Percentiles rank a stretch among this genome's conserved stretches.
Evolutionary conservation across 2,329 filamentous ascomycete genomes (phyloP).

Genomic region (Pseudopithomyces maydicus): DNA sequence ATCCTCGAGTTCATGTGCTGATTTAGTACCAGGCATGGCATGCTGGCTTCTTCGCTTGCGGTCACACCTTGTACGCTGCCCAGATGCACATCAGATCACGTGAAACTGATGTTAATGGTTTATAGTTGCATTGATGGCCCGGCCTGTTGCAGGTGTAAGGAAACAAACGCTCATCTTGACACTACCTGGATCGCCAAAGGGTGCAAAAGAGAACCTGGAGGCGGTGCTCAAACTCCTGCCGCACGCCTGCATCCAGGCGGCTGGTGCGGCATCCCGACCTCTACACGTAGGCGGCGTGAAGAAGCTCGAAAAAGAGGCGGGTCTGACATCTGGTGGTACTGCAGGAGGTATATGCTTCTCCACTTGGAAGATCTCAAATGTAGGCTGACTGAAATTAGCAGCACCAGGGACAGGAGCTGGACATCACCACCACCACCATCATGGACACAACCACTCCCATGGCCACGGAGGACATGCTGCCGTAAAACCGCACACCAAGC

Average conservation of each 20-base stretch:
- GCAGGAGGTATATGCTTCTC: constrained; percentile 18
- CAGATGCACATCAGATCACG: neutral
- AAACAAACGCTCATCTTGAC: constrained; percentile 84
- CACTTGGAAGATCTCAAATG: neutral
- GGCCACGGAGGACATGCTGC: constrained; percentile 58
- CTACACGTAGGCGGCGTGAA: constrained; percentile 82
- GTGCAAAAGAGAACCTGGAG: constrained; percentile 90
- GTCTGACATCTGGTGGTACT: constrained; percentile 42
- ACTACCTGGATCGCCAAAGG: constrained; percentile 92
- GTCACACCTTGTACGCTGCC: constrained; percentile 82
- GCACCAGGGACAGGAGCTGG: constrained; percentile 35
- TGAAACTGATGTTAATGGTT: constrained; percentile 21
- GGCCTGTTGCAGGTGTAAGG: constrained; percentile 86
- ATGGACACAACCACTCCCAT: constrained; percentile 64
- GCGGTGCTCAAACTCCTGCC: constrained; percentile 87
- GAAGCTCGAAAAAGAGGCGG: constrained; percentile 83
- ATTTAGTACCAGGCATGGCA: constrained; percentile 69
- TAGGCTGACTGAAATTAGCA: neutral
- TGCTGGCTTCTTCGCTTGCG: constrained; percentile 81
- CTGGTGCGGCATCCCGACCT: constrained; percentile 78
- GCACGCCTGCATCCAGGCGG: constrained; percentile 90
- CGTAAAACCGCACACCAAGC: constrained; percentile 72
- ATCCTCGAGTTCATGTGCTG: constrained; percentile 8
- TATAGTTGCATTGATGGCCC: constrained; percentile 92
- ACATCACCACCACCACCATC: constrained; percentile 52